Evolutionary conservation across 1,139 yeast genomes (phyloP).

Genomic region (Nakaseomyces sp.): DNA sequence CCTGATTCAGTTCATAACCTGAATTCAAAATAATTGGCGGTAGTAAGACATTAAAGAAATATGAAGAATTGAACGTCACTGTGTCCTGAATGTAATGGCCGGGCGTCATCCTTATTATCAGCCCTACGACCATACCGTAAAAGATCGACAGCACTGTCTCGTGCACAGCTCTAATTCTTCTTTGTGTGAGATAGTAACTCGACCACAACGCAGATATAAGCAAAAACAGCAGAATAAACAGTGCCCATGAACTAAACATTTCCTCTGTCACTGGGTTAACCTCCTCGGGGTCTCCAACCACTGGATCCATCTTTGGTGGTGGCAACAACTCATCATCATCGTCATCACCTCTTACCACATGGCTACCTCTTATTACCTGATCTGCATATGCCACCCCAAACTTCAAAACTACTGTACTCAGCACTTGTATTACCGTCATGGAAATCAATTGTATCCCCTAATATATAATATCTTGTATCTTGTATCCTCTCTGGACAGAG

Average conservation of each 20-base stretch:
- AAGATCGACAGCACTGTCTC: conserved; percentile 94
- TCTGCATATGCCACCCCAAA: not conserved
- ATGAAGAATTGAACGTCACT: conserved; percentile 87
- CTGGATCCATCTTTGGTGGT: conserved; percentile 8
- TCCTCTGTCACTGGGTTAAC: conserved; percentile 92
- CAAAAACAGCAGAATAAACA: conserved; percentile 73
- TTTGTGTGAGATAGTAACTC: conserved; percentile 83
- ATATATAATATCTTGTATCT: not conserved
- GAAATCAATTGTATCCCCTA: not conserved
- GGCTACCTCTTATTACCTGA: not conserved
- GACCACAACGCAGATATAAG: conserved; percentile 91
- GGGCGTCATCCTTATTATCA: conserved; percentile 80
- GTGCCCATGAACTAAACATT: conserved; percentile 94
- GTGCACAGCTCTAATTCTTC: conserved; percentile 87
- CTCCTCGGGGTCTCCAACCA: conserved; percentile 30
- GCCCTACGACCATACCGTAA: conserved; percentile 93
- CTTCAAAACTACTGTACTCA: not conserved
- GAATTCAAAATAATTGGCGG: conserved; percentile 96
- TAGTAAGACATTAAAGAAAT: conserved; percentile 84
- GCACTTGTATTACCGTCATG: not conserved
- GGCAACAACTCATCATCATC: conserved; percentile 1
- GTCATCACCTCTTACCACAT: not conserved
- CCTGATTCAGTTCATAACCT: conserved; percentile 94
- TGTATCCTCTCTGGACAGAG: no score
- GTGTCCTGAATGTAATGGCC: conserved; percentile 97